phyloP scores from a whole-genome alignment of 129 eudicot genomes.

The Chrysanthemum seticuspe region DNA sequence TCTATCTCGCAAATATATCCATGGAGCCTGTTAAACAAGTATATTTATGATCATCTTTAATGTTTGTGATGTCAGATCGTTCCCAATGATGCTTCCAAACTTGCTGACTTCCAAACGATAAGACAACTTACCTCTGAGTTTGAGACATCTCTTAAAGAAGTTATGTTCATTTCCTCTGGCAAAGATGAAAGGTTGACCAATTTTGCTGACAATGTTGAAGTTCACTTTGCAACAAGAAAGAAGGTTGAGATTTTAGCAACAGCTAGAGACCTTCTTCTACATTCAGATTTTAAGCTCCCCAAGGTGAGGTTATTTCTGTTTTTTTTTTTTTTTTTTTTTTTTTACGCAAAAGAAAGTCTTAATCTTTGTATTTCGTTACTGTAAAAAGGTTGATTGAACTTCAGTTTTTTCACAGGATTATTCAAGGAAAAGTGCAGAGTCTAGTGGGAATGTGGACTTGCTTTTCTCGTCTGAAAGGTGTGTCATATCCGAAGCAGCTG shows the following conservation, averaged over 20 bases:
- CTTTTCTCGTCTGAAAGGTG: slow-evolving; percentile 87
- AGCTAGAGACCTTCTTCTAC: slow-evolving; percentile 75
- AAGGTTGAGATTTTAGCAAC: slow-evolving; percentile 85
- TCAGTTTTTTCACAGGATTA: slow-evolving; percentile 45
- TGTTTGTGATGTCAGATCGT: slow-evolving; percentile 54
- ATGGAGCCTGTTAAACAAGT: slow-evolving; percentile 16
- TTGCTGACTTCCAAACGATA: slow-evolving; percentile 82
- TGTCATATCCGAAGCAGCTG: slow-evolving; percentile 80
- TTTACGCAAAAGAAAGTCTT: neutral
- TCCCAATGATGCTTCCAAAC: slow-evolving; percentile 94
- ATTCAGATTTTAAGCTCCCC: slow-evolving; percentile 64
- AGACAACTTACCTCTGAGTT: slow-evolving; percentile 67
- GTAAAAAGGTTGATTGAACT: slow-evolving; percentile 16
- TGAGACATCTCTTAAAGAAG: slow-evolving; percentile 64
- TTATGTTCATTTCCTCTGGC: slow-evolving; percentile 61
- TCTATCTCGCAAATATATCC: slow-evolving; percentile 11
- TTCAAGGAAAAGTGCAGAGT: slow-evolving; percentile 30
- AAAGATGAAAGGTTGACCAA: slow-evolving; percentile 70
- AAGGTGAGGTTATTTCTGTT: slow-evolving; percentile 45
- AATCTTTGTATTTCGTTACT: neutral
- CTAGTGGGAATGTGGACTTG: slow-evolving; percentile 45
- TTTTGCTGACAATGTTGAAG: slow-evolving; percentile 91
- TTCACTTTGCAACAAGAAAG: slow-evolving; percentile 91
- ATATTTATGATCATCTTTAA: slow-evolving; percentile 1
- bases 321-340: neutral